Evolutionary conservation across 169 alveolate species (phyloP).

Genomic region (Cryptosporidium bovis): DNA sequence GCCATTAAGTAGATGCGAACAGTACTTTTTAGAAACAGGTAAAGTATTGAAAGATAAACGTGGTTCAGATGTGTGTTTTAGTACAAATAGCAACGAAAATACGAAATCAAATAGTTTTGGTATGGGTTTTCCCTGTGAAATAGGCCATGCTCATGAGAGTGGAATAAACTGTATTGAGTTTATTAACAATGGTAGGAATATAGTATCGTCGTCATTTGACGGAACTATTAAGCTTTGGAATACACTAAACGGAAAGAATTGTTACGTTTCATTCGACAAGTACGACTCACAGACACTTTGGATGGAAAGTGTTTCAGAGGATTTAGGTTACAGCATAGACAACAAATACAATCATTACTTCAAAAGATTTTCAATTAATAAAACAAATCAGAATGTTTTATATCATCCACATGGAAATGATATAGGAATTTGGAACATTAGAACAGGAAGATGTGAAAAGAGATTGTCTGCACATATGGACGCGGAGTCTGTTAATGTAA

Average conservation of each 20-base stretch:
- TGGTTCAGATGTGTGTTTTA: neutral
- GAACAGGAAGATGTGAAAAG: constrained; percentile 64
- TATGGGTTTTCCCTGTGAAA: constrained; percentile 9
- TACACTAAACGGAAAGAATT: constrained; percentile 76
- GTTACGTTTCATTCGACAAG: constrained; percentile 75
- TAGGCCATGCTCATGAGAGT: constrained; percentile 78
- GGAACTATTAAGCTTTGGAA: constrained; percentile 79
- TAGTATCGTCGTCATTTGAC: constrained; percentile 77
- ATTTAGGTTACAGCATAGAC: neutral
- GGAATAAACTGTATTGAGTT: constrained; percentile 72
- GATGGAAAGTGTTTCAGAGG: neutral
- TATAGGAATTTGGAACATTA: constrained; percentile 63
- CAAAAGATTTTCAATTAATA: constrained; percentile 35
- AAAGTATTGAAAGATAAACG: neutral
- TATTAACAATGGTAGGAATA: constrained; percentile 70
- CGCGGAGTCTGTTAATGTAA: constrained; percentile 43
- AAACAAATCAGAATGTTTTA: constrained; percentile 6
- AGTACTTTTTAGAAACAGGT: neutral
- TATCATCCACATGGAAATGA: constrained; percentile 73
- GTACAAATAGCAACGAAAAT: neutral
- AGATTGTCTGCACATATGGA: constrained; percentile 63
- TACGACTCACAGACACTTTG: constrained; percentile 57
- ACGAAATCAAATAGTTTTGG: constrained; percentile 1
- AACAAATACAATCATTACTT: constrained; percentile 24
- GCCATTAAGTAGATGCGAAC: neutral